These are phyloP conservation scores for Aspergillus sparsus DNA, from an alignment of 495 filamentous ascomycete genomes.

Conservation along the genomic window DNA sequence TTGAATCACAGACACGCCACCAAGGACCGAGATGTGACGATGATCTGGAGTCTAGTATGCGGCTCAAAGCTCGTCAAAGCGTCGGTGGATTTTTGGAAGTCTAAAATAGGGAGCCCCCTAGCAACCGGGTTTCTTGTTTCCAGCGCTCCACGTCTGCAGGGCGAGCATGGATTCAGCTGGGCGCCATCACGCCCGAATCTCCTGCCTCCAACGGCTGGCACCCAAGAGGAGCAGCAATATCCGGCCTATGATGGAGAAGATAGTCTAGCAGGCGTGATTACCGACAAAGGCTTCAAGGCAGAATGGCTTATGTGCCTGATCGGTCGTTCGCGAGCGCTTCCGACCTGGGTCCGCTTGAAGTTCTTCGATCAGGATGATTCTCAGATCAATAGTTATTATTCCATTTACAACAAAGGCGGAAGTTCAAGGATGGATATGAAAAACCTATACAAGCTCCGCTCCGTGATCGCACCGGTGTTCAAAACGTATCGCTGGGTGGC, in stretches of 20 bases:
- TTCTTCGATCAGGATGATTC: background rate
- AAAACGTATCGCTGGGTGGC: constrained; percentile 10
- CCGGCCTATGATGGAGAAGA: constrained; percentile 11
- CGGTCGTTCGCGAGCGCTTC: background rate
- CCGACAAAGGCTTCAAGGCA: constrained; percentile 2
- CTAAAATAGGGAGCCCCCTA: background rate
- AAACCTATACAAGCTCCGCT: background rate
- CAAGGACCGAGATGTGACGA: constrained; percentile 8
- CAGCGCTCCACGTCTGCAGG: background rate
- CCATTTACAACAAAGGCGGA: background rate
- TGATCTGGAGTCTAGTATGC: constrained; percentile 10
- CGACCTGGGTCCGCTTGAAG: background rate
- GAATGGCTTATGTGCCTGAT: constrained; percentile 10
- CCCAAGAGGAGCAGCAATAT: background rate
- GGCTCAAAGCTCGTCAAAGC: background rate
- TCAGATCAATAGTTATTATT: background rate
- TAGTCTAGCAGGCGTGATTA: background rate
- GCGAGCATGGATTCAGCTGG: constrained; percentile 1
- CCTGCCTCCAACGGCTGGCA: background rate
- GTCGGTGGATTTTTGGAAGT: constrained; percentile 6
- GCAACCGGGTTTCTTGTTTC: constrained; percentile 7
- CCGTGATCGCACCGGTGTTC: constrained; percentile 7
- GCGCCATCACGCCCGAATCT: constrained; percentile 10
- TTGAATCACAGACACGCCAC: constrained; percentile 9
- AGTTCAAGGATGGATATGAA: background rate